Percentiles rank a stretch among this genome's conserved stretches.
phyloP scores from a whole-genome alignment of 768 basidiomycete genomes.

The Termitomyces sp. region DNA sequence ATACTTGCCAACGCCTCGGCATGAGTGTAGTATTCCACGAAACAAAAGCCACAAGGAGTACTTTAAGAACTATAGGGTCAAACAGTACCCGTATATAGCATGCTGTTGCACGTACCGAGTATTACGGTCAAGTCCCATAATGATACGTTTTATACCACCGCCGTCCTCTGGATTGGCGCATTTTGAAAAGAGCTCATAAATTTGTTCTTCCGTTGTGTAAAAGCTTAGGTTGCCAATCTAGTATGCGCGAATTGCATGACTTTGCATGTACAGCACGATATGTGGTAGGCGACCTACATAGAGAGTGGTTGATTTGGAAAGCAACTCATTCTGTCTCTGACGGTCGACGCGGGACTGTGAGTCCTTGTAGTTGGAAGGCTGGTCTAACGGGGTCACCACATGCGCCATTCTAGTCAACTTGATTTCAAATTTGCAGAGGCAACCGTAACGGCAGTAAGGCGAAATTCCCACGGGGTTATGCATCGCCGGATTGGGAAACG shows the following conservation, averaged over 20 bases:
- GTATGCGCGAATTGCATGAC: conserved; percentile 8
- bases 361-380: conserved; percentile 97
- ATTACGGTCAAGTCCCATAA: conserved; percentile 92
- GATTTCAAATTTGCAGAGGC: conserved; percentile 6
- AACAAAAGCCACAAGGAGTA: conserved; percentile 93
- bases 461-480: conserved; percentile 34
- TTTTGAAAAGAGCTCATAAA: conserved; percentile 89
- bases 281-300: conserved; percentile 58
- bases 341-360: conserved; percentile 80
- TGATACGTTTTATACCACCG: conserved; percentile 88
- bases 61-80: conserved; percentile 30
- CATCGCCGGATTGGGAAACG: conserved; percentile 29
- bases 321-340: conserved; percentile 71
- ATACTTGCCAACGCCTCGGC: conserved; percentile 88
- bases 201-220: conserved; percentile 94
- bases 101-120: conserved; percentile 48
- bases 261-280: conserved; percentile 12
- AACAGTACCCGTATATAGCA: conserved; percentile 1
- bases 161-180: conserved; percentile 83
- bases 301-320: conserved; percentile 80
- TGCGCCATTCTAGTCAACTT: conserved; percentile 58
- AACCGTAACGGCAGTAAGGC: not conserved
- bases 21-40: conserved; percentile 95
- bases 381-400: conserved; percentile 79
- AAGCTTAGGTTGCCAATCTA: conserved; percentile 92